Base-by-base conservation (phyloP, 1,284 basidiomycete genomes). In the Gomphus bonarii region DNA sequence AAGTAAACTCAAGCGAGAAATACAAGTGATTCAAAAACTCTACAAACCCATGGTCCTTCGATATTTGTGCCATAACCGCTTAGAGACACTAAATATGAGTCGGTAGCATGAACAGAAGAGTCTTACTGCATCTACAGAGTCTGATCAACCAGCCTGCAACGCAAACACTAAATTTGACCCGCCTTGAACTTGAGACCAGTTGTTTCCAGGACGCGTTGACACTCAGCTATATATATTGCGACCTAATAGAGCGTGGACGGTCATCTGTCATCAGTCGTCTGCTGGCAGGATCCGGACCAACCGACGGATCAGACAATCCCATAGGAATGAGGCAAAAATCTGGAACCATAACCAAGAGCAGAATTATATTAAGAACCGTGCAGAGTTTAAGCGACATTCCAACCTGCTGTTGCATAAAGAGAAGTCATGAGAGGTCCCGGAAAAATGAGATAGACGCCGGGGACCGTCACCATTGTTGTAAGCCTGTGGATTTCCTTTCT, bases 1-100 rank as follows among this genome's bases (percentile, higher is more conserved):
- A 35, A 12, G 16, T 10, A 36, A 33, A n/a, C 40, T 38, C 14
- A 14, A 33, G 33, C 16, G 18, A 50, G 3, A n/a, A 10, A 9
- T 16, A 16, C 12, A 22, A 18, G 6, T 16, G 11, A 36, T 44
- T 8, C 14, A 42, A 7, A 42, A 20, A 4, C 10, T 36, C 18
- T 14, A 51, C 42, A 11, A 51, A 58, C 56, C 57, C 57, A 58
- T 40, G 57, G 57, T 5, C 57, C 57, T 47, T 58, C 57, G 18
- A 50, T 36, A 66, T 95, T 95, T 3, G 92, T 95, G 5, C 92
- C 92, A 65, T 93, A 93, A 2, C 91, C 91, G 65, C 91, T 92
- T 54, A 38, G 12, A 47, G 59, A 59, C 48, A 50, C 49, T 57
- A 28, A 58, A 55, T 10, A 57, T 16, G 30, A 48, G 58, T 59